A percentile compares a stretch with the other conserved stretches of the same genome.
These are phyloP conservation scores for Epicoccum sorghinum DNA, from an alignment of 2,329 filamentous ascomycete genomes.

Conservation along the genomic window DNA sequence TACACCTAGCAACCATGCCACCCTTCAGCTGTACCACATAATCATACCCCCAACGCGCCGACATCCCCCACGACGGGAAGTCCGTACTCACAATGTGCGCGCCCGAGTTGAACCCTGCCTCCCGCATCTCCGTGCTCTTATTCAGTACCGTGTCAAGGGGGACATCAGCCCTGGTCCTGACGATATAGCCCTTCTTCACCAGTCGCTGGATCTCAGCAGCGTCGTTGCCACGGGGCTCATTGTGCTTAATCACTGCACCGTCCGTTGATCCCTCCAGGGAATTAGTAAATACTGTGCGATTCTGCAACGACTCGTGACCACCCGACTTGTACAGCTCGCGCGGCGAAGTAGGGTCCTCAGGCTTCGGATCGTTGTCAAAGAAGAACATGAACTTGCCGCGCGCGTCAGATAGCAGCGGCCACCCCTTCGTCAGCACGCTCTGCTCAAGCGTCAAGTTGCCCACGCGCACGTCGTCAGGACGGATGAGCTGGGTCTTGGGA, in stretches of 20 bases:
- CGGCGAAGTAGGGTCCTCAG: constrained; percentile 31
- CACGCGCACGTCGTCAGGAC: constrained; percentile 55
- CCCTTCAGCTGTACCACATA: constrained; percentile 49
- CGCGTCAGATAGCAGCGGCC: constrained; percentile 54
- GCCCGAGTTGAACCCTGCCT: constrained; percentile 53
- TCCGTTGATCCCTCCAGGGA: constrained; percentile 53
- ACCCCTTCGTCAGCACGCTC: constrained; percentile 55
- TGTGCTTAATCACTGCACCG: constrained; percentile 59
- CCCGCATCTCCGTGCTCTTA: constrained; percentile 52
- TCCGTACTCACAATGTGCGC: constrained; percentile 60
- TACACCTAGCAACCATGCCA: constrained; percentile 44
- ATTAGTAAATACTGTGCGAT: constrained; percentile 58
- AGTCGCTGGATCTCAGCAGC: constrained; percentile 52
- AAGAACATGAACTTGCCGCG: constrained; percentile 57
- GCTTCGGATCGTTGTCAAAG: constrained; percentile 57
- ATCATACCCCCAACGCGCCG: constrained; percentile 55
- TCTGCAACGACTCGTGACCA: constrained; percentile 48
- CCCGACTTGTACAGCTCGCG: constrained; percentile 49
- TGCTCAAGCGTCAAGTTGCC: constrained; percentile 53
- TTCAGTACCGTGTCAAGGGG: constrained; percentile 53
- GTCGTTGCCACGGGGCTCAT: constrained; percentile 49
- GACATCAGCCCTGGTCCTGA: constrained; percentile 57
- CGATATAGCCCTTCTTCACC: constrained; percentile 56
- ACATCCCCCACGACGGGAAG: constrained; percentile 56
- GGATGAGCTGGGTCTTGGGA: constrained; percentile 49